Percentiles rank a stretch among this genome's conserved stretches.
Evolutionary conservation across 1,139 yeast genomes (phyloP).

Genomic region (Saccharomyces pastorianus): DNA sequence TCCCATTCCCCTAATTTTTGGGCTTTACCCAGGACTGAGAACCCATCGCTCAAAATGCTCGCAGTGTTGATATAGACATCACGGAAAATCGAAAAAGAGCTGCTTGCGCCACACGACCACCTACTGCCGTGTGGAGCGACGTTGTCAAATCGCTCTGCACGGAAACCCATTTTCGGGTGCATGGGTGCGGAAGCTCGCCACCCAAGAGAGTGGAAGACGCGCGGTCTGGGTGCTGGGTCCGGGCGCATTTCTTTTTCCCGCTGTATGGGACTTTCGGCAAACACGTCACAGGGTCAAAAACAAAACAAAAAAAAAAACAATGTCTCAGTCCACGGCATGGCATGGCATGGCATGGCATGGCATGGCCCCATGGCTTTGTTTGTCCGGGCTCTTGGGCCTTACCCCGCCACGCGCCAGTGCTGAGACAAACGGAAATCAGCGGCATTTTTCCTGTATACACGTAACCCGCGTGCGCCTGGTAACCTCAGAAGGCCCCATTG

Average conservation of each 20-base stretch:
- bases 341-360: neutral
- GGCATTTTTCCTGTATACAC: neutral
- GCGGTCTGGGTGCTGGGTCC: neutral
- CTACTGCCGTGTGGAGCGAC: no score
- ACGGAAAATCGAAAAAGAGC: neutral
- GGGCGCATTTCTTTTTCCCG: neutral
- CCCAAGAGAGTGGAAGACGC: neutral
- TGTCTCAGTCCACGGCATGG: neutral
- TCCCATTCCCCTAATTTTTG: neutral
- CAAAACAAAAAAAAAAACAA: no score
- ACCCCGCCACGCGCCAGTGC: neutral
- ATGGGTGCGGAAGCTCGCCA: neutral
- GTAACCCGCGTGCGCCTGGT: neutral
- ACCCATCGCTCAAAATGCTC: neutral
- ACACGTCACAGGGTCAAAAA: slow-evolving; percentile 1
- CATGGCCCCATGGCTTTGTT: neutral
- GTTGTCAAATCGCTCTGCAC: no score
- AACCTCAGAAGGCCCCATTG: neutral
- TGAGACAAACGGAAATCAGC: neutral
- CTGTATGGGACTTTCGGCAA: neutral
- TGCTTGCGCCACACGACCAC: neutral
- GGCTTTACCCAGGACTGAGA: neutral
- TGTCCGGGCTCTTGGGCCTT: neutral
- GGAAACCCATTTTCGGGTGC: no score
- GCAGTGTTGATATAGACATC: neutral